These are phyloP conservation scores for Bauhinia variegata DNA, from an alignment of 306 rosid species.

Conservation along the genomic window DNA sequence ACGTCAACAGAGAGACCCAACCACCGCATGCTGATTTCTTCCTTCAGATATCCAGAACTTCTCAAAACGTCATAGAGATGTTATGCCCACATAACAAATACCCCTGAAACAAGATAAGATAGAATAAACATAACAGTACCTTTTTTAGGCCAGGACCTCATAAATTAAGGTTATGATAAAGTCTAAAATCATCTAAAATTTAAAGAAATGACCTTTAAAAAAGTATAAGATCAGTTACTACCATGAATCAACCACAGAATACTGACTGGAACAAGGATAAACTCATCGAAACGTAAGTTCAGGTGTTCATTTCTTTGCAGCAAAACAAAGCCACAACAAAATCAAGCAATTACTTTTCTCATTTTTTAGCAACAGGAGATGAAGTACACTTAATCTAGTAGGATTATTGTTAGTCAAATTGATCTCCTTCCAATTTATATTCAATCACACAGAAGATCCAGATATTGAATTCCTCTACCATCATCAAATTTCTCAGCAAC, in stretches of 20 bases:
- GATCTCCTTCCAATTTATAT: conserved; percentile 15
- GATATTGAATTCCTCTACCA: neutral
- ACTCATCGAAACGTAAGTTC: conserved; percentile 8
- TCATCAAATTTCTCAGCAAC: conserved; percentile 19
- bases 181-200: no score
- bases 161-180: neutral
- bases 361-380: conserved; percentile 11
- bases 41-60: conserved; percentile 38
- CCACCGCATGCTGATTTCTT: conserved; percentile 71
- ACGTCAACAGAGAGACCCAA: conserved; percentile 64
- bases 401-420: neutral
- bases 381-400: neutral
- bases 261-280: neutral
- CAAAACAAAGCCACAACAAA: neutral
- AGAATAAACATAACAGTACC: conserved; percentile 9
- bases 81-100: conserved; percentile 23
- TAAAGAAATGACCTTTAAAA: neutral
- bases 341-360: neutral
- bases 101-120: conserved; percentile 52
- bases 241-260: conserved; percentile 4
- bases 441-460: neutral
- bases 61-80: conserved; percentile 33
- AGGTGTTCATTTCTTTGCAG: conserved; percentile 4
- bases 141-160: neutral
- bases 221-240: conserved; percentile 18